A percentile compares a stretch with the other conserved stretches of the same genome.
Evolutionary conservation across 164 flowering plant genomes (phyloP).

Genomic region (Tetrastigma voinierianum): DNA sequence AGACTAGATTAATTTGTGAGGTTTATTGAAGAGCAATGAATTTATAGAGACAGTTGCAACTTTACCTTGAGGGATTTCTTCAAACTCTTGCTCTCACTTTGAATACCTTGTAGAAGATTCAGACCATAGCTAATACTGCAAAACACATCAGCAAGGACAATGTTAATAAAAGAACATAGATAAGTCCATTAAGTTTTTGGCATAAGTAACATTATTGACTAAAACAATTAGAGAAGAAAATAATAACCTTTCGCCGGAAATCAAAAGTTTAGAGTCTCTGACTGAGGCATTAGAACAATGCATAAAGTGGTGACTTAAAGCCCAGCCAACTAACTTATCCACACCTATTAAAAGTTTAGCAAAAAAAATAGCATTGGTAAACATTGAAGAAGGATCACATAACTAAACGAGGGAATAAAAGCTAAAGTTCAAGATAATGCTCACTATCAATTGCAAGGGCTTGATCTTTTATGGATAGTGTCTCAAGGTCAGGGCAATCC

Average conservation of each 20-base stretch:
- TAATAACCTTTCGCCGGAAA: slow-evolving; percentile 71
- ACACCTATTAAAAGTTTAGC: slow-evolving; percentile 37
- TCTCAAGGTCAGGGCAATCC: slow-evolving; percentile 71
- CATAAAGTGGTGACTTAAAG: slow-evolving; percentile 78
- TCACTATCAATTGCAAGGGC: slow-evolving; percentile 72
- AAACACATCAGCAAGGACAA: background rate
- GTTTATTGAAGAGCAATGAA: background rate
- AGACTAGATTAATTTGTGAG: background rate
- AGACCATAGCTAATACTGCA: slow-evolving; percentile 81
- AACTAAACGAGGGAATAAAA: background rate
- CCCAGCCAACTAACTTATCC: slow-evolving; percentile 90
- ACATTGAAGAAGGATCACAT: background rate
- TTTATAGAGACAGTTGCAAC: background rate
- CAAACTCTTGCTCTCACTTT: slow-evolving; percentile 64
- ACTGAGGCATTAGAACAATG: slow-evolving; percentile 35
- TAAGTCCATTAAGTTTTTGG: background rate
- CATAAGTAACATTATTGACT: background rate
- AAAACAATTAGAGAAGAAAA: background rate
- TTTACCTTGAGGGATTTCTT: slow-evolving; percentile 86
- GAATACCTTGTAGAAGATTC: slow-evolving; percentile 60
- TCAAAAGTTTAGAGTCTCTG: slow-evolving; percentile 58
- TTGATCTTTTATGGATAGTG: slow-evolving; percentile 75
- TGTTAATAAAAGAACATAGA: background rate
- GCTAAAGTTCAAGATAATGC: slow-evolving; percentile 23
- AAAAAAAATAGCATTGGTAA: background rate